phyloP scores from a whole-genome alignment of 2,329 filamentous ascomycete species.

The Talaromyces sp. region DNA sequence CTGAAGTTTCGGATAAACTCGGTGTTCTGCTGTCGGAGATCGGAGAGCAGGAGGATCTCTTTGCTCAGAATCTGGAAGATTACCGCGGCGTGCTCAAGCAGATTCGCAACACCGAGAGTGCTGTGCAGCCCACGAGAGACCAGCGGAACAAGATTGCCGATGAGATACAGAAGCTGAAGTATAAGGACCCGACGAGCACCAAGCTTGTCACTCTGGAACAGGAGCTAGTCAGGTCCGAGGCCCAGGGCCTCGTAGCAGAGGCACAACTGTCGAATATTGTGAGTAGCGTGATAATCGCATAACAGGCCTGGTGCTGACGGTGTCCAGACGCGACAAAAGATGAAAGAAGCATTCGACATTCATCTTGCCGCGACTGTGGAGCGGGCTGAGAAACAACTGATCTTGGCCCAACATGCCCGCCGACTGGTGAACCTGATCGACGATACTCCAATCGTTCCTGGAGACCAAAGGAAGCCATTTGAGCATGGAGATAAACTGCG shows the following conservation, averaged over 20 bases:
- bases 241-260: slow-evolving; percentile 91
- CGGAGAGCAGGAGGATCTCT: slow-evolving; percentile 86
- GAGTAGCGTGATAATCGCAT: slow-evolving; percentile 31
- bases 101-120: slow-evolving; percentile 92
- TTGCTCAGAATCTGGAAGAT: slow-evolving; percentile 82
- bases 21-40: slow-evolving; percentile 89
- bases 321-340: slow-evolving; percentile 78
- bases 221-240: slow-evolving; percentile 92
- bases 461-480: slow-evolving; percentile 69
- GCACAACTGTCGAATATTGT: slow-evolving; percentile 94
- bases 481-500: slow-evolving; percentile 62
- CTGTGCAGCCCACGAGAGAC: slow-evolving; percentile 87
- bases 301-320: not conserved
- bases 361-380: slow-evolving; percentile 91
- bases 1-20: slow-evolving; percentile 90
- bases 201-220: slow-evolving; percentile 84
- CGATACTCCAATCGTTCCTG: slow-evolving; percentile 82
- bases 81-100: slow-evolving; percentile 77
- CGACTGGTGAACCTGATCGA: slow-evolving; percentile 81
- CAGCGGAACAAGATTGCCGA: slow-evolving; percentile 82
- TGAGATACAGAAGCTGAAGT: slow-evolving; percentile 86
- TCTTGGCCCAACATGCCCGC: slow-evolving; percentile 85
- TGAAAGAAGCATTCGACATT: slow-evolving; percentile 88
- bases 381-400: slow-evolving; percentile 92
- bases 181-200: slow-evolving; percentile 82